Base-by-base conservation (phyloP, 768 basidiomycete species). In the Tubosaeta sp. region DNA sequence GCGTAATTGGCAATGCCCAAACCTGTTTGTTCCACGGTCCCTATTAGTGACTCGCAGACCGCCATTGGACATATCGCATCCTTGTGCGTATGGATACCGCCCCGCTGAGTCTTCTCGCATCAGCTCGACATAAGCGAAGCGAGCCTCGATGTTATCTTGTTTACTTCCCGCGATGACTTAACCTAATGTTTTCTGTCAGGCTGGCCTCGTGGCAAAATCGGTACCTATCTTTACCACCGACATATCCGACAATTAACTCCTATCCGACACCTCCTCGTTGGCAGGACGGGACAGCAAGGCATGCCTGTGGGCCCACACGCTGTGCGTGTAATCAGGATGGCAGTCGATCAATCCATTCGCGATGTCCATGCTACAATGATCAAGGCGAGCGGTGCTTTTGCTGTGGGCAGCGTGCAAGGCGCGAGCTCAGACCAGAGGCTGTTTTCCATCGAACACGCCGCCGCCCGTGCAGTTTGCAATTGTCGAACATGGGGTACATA, bases 301-400 rank as follows among this genome's bases (percentile, higher is more conserved):
- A 41, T 45, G 46, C 21, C n/a, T 52, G 35, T 43, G 51, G 52
- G 24, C 46, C 41, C 42, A 43, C 51, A 45, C 14, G 48, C 27
- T 48, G 48, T 31, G 44, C 56, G 56, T 58, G 61, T 64, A 44
- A 56, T 56, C 48, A 48, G 53, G 54, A 53, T 34, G 49, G 55
- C 35, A 35, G 45, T 18, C 40, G 41, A 55, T 57, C 63, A 52
- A 57, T 54, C 55, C 48, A n/a, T 24, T 38, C 24, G 41, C 53
- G 45, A 53, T 62, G 58, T 59, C 54, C 63, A 63, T 66, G 51
- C 48, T 51, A 41, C 51, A 49, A 18, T 43, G 61, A 64, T 62
- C 52, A 52, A 34, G 42, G 46, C 30, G 31, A 40, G 44, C 44
- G 45, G 38, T 58, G 45, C 59, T 56, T 27, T 53, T 59, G 60